phyloP scores from a whole-genome alignment of 139 green algal species.

The Yamagishiella unicocca region DNA sequence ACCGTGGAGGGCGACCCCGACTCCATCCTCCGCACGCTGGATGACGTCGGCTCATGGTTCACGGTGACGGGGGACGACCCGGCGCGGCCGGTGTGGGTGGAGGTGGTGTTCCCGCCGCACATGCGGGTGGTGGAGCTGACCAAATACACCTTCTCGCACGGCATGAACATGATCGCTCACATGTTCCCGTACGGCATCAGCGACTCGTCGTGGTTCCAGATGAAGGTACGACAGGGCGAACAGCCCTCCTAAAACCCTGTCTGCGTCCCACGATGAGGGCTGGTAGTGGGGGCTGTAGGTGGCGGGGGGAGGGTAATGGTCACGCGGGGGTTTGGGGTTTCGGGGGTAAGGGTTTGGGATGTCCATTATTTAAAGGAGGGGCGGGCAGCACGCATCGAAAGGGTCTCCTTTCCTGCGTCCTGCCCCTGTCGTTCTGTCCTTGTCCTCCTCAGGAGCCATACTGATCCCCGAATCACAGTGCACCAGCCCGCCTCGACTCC shows the following conservation, averaged over 20 bases:
- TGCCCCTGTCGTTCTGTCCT: neutral
- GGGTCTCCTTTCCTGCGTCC: too few relatives aligned
- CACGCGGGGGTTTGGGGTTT: too few relatives aligned
- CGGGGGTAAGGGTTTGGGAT: too few relatives aligned
- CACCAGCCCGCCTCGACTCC: neutral
- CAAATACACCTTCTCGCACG: conserved; percentile 54
- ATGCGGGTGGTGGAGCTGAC: conserved; percentile 53
- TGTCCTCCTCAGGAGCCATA: neutral
- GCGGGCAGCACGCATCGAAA: too few relatives aligned
- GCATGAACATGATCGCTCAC: conserved; percentile 52
- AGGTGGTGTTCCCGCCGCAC: conserved; percentile 47
- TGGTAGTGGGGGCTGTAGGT: too few relatives aligned
- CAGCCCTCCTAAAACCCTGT: too few relatives aligned
- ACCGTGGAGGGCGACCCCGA: conserved; percentile 44
- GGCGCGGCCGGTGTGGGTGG: conserved; percentile 42
- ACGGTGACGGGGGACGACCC: conserved; percentile 31
- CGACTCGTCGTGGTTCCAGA: conserved; percentile 50
- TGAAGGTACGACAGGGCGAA: conserved; percentile 56
- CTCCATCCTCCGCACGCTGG: conserved; percentile 17
- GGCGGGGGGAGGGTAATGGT: too few relatives aligned
- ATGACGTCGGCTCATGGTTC: conserved; percentile 44
- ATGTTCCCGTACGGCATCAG: conserved; percentile 58
- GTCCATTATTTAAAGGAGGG: too few relatives aligned
- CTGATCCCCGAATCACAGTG: too few relatives aligned
- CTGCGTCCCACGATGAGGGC: too few relatives aligned